These are phyloP conservation scores for Phytophthora crassamura DNA, from an alignment of 352 stramenopile species.

Conservation along the genomic window DNA sequence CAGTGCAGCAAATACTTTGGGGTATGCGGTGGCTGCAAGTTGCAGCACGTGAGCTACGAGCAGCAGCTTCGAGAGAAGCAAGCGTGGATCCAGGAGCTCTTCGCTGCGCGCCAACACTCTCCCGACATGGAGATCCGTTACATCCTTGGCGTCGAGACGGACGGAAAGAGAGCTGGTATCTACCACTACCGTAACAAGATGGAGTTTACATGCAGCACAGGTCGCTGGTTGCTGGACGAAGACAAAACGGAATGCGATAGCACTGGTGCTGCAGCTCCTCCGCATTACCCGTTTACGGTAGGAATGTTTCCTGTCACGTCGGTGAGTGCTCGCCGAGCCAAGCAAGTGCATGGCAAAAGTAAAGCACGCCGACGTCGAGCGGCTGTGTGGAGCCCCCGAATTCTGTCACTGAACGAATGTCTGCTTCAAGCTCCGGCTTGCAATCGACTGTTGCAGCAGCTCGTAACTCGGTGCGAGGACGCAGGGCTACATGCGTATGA, in stretches of 20 bases:
- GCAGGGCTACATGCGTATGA: constrained; percentile 58
- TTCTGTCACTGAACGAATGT: constrained; percentile 74
- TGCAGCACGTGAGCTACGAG: constrained; percentile 68
- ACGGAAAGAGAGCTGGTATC: neutral
- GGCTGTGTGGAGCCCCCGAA: constrained; percentile 61
- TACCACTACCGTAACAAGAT: constrained; percentile 86
- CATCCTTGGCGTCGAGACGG: constrained; percentile 46
- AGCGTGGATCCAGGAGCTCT: constrained; percentile 48
- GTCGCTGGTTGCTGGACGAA: constrained; percentile 64
- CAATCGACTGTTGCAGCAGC: constrained; percentile 51
- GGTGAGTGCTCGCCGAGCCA: constrained; percentile 49
- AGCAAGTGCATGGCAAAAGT: constrained; percentile 41
- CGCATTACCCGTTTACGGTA: constrained; percentile 59
- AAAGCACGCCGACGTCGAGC: constrained; percentile 32
- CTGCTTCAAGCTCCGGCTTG: constrained; percentile 51
- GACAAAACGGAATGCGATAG: constrained; percentile 39
- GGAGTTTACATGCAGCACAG: constrained; percentile 83
- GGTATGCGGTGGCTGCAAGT: constrained; percentile 70
- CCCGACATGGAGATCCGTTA: constrained; percentile 42
- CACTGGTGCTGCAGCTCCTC: neutral
- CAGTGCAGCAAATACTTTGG: constrained; percentile 69
- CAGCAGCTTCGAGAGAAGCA: constrained; percentile 75
- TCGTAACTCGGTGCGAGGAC: constrained; percentile 41
- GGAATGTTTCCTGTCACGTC: constrained; percentile 72
- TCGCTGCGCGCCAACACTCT: constrained; percentile 34